Base-by-base conservation (phyloP, 2,329 filamentous ascomycete genomes). In the Plectosphaerella cucumerina region DNA sequence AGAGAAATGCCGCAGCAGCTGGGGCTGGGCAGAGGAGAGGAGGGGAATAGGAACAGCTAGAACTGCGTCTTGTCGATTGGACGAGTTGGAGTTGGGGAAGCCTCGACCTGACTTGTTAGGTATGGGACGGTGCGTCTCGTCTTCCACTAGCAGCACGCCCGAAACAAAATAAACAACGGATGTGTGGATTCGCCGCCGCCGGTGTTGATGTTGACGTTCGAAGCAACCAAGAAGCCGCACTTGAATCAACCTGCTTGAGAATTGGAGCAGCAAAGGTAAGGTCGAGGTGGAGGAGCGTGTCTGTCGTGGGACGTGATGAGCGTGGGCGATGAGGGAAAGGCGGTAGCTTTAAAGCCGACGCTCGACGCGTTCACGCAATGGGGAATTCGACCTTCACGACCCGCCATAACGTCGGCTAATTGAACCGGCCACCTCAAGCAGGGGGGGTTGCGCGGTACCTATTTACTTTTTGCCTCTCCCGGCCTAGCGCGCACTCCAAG, bases 391-490 rank as follows among this genome's bases (percentile, higher is more conserved):
- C 17, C n/a, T 17, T 31, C 26, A 12, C 18, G n/a, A 18, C 18
- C 39, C 39, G 39, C 39, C 14, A n/a, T 18, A 37, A 37, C 35
- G 35, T 37, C 35, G 35, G 35, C 35, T 15, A 37, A 37, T 37
- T 11, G 26, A 37, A 37, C 17, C 17, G 35, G 14, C 15, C 35
- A 17, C 48, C 33, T 23, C 41, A 11, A 31, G 26, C 26, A 31
- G 26, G 26, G 26, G 26, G 26, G 26, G 9, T 31, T 31, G 26
- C 26, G 26, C 26, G 26, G 26, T 31, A 31, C 26, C 26, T 62
- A 60, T 62, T 62, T 59, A 62, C 60, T 58, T 51, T 56, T 53
- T 63, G 18, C 59, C 50, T 33, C 2, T 55, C 51, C 1, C 0
- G 15, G 59, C 18, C 47, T 62, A 58, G 59, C 47, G 1, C 1